Evolutionary conservation across 2,329 filamentous ascomycete species (phyloP), one percentile per base, ranked within the genome.

Genomic region (Cadophora malorum): DNA sequence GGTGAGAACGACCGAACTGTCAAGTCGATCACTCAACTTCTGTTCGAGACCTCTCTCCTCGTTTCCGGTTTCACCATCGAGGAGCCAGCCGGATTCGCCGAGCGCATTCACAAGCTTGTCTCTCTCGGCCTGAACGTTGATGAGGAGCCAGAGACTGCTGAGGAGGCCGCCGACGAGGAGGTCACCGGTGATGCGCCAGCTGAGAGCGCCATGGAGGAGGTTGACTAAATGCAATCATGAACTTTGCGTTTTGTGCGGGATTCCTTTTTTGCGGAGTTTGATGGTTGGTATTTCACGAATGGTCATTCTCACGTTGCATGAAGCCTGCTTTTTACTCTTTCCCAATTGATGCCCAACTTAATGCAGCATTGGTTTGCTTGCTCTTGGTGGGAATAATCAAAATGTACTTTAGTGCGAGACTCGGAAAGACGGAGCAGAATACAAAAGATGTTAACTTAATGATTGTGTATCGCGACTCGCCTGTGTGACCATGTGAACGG

Each of bases 21-120:
- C 87, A 98, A 98, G 90, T 97, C 93, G 71, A 98, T 99, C 80
- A 96, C 96, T 76, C 94, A 97, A 85, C 91, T 99, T 66, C 91
- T 99, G 77, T 99, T 96, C 84, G 96, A 99, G 91, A 99, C 96
- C 75, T 98, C 96, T 52, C 92, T 99, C 70, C 89, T 99, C 69
- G 96, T 98, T 79, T 98, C 96, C 76, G 96, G 96, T 78, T 99
- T 99, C 92, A 98, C 96, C 81, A 98, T 99, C 77, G 96, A 99
- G 70, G 96, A 99, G 89, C 96, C 96, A 73, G 93, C 96, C 76
- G 91, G 93, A 83, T 99, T 98, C 81, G 94, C 96, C 74, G 94
- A 97, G 88, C 95, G 96, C 81, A 98, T 99, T 81, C 95, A 99
- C 92, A 97, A 97, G 91, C 94, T 99, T 74, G 94, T 99, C 74